These are phyloP conservation scores for Takakia lepidozioides DNA, from an alignment of 225 moss, liverwort and hornwort genomes.

Conservation along the genomic window DNA sequence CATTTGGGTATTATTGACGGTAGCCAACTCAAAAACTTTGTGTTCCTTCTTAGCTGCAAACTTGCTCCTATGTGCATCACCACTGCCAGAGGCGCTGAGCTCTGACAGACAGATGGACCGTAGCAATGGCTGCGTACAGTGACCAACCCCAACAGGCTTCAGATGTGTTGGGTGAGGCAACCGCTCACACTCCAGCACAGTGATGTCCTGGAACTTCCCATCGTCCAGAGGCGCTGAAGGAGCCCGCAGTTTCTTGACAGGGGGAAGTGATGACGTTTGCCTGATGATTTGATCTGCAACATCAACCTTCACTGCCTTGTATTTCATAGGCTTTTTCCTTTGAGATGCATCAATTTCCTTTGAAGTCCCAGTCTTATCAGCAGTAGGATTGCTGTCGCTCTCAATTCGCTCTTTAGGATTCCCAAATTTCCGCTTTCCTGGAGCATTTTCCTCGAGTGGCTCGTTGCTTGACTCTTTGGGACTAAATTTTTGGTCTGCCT, in stretches of 20 bases:
- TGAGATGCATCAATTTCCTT: slow-evolving; percentile 1
- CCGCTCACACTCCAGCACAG: slow-evolving; percentile 2
- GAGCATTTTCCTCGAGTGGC: neutral
- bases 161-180: neutral
- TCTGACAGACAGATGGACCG: slow-evolving; percentile 7
- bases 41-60: neutral
- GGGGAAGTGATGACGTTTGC: neutral
- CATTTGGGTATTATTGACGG: neutral
- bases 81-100: slow-evolving; percentile 7
- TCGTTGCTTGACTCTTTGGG: slow-evolving; percentile 3
- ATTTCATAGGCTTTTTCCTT: neutral
- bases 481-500: neutral
- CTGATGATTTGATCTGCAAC: neutral
- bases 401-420: neutral
- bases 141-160: neutral
- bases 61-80: slow-evolving; percentile 4
- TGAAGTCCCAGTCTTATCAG: neutral
- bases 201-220: slow-evolving; percentile 4
- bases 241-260: neutral
- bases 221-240: neutral
- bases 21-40: neutral
- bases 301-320: slow-evolving; percentile 7
- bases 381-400: neutral
- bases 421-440: slow-evolving; percentile 1
- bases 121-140: slow-evolving; percentile 3